phyloP scores from a whole-genome alignment of 441 rosid species.

The Dalechampia spathulata region DNA sequence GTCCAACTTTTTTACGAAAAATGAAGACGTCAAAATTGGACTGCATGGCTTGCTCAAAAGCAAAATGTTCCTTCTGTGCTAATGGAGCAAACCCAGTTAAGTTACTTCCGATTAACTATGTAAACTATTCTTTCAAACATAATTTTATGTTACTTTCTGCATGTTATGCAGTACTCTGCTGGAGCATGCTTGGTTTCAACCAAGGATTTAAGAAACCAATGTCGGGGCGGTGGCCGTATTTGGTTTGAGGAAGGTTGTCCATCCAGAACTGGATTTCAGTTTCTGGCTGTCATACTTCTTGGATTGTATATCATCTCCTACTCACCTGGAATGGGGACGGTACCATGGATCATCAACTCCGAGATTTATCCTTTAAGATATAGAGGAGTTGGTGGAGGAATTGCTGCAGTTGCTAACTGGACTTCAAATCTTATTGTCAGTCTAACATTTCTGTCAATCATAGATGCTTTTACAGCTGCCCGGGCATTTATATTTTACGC shows the following conservation, averaged over 20 bases:
- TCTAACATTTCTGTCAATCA: conserved; percentile 48
- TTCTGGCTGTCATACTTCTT: conserved; percentile 44
- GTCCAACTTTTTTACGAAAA: conserved; percentile 32
- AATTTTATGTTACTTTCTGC: no score
- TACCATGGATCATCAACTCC: conserved; percentile 86
- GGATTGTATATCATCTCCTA: conserved; percentile 62
- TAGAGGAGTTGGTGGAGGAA: conserved; percentile 83
- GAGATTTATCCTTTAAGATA: conserved; percentile 82
- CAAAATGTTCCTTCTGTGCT: conserved; percentile 60
- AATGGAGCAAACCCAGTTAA: conserved; percentile 32
- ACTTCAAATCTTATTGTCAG: conserved; percentile 65
- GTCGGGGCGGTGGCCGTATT: conserved; percentile 30
- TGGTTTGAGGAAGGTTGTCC: conserved; percentile 72
- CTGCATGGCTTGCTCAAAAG: conserved; percentile 66
- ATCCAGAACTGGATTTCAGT: conserved; percentile 48
- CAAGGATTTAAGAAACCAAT: conserved; percentile 24
- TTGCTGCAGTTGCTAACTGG: conserved; percentile 80
- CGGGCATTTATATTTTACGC: conserved; percentile 75
- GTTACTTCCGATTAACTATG: background rate
- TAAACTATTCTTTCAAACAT: no score
- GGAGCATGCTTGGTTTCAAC: conserved; percentile 61
- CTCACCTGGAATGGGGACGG: conserved; percentile 90
- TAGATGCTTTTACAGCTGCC: conserved; percentile 52
- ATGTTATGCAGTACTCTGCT: conserved; percentile 37
- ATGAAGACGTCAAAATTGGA: conserved; percentile 38